Evolutionary conservation across 352 stramenopile genomes (phyloP), one percentile per base, ranked within the genome.

Genomic region (Lagenidium giganteum): DNA sequence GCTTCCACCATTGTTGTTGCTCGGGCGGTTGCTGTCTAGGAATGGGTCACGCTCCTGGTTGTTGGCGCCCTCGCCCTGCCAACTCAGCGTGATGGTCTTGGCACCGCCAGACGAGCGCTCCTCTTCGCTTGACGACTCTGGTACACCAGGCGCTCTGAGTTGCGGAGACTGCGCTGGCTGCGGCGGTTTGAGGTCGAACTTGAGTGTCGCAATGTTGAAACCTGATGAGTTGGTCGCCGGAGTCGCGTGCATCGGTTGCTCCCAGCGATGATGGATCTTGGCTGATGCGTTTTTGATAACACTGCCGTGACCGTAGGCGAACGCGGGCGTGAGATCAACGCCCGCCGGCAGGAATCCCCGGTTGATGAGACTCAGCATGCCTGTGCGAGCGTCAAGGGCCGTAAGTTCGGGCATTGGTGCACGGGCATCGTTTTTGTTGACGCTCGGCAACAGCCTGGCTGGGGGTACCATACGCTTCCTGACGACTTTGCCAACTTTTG

Each of bases 121-220:
- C n/a, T n/a, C n/a, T 52, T 8, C n/a, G n/a, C 4, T 51, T 42
- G 21, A 21, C 7, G 11, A 11, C 7, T 11, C 22, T 16, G 22
- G 9, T 11, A 12, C 32, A 18, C 16, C 8, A 2, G 44, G 27
- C 17, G 55, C 54, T 21, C 36, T 39, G 33, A 61, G 54, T n/a
- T 44, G 47, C 16, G 55, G 45, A 4, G 52, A 55, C 29, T 47
- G n/a, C n/a, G n/a, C n/a, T n/a, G n/a, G n/a, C n/a, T n/a, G n/a
- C n/a, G n/a, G n/a, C n/a, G n/a, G n/a, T n/a, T n/a, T n/a, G 33
- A 87, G 52, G 45, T 87, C 74, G 33, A 84, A 83, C 46, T 84
- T 87, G 20, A 87, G 42, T n/a, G 66, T 42, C 27, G 70, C 67
- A 18, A 85, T 57, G 30, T 84, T 84, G 46, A 80, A 83, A 3